Evolutionary conservation across 192 early-diverging fungal genomes (phyloP), one percentile per base, ranked within the genome.

Genomic region (Backusella psychrophila): DNA sequence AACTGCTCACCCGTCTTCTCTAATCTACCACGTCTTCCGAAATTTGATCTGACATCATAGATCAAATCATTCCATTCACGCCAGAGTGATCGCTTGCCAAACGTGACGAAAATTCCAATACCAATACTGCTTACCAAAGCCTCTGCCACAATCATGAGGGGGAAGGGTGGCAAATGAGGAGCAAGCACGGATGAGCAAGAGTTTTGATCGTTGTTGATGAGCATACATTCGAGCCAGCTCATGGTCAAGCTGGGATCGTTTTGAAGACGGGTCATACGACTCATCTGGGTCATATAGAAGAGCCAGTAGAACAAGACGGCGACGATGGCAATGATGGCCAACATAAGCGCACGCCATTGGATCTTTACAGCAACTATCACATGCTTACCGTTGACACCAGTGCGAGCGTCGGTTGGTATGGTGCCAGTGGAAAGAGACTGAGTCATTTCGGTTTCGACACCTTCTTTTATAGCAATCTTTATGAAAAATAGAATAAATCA

Each of bases 301-400:
- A 89, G 35, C 87, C 86, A 87, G 72, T 89, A 89, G 59, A 89
- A 87, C 9, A 83, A 78, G n/a, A 86, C 84, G 6, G 78, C 69
- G 3, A 69, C 6, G 11, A 85, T 69, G 2, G 85, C 73, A 39
- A 72, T 70, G 17, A 87, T 29, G 0, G 86, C 86, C 49, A 89
- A 69, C 53, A 89, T 42, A 11, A 87, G 77, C 6, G 86, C 87
- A 23, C 87, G 82, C 87, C 87, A 89, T 66, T 89, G 87, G 29
- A 89, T 89, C 41, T 75, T 76, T 42, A 89, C 79, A n/a, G 85
- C 85, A 59, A 77, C 77, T 21, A 89, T 77, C 1, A 89, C 84
- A 73, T 86, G 87, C 26, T 81, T 83, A 74, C 46, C 77, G 75
- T 21, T 75, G 5, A 44, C 42, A 11, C 21, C 44, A 11, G 5